Evolutionary conservation across 148 eudicot species (phyloP).

Genomic region (Chenopodium quinoa): DNA sequence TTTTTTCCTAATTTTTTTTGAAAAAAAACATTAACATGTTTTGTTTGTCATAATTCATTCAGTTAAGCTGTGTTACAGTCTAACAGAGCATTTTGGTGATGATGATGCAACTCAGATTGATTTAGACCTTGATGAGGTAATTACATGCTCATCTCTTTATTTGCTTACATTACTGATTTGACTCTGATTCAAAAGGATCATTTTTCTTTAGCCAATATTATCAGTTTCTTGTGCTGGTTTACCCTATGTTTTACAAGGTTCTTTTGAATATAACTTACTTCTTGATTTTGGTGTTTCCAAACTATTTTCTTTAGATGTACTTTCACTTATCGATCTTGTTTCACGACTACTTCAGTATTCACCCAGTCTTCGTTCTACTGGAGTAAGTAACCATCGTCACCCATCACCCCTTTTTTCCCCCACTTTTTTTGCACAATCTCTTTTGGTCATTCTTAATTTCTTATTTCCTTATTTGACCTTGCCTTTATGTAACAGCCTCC

Average conservation of each 20-base stretch:
- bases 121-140: conserved; percentile 91
- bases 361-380: conserved; percentile 89
- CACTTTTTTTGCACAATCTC: no score
- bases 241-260: no score
- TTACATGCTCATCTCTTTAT: not conserved
- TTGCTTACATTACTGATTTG: not conserved
- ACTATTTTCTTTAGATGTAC: no score
- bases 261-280: no score
- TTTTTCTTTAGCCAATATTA: no score
- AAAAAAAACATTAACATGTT: not conserved
- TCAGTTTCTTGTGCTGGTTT: no score
- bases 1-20: no score
- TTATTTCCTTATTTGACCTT: no score
- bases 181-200: no score
- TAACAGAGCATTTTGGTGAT: conserved; percentile 98
- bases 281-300: no score
- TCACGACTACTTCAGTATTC: conserved; percentile 85
- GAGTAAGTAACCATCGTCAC: conserved; percentile 46
- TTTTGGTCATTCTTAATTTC: no score
- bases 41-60: conserved; percentile 3
- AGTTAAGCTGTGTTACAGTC: conserved; percentile 39
- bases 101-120: conserved; percentile 79
- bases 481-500: no score
- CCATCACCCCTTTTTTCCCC: not conserved
- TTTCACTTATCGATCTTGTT: conserved; percentile 86